Conservation (phyloP, 257 asterid species). For the Coffea canephora region DNA sequence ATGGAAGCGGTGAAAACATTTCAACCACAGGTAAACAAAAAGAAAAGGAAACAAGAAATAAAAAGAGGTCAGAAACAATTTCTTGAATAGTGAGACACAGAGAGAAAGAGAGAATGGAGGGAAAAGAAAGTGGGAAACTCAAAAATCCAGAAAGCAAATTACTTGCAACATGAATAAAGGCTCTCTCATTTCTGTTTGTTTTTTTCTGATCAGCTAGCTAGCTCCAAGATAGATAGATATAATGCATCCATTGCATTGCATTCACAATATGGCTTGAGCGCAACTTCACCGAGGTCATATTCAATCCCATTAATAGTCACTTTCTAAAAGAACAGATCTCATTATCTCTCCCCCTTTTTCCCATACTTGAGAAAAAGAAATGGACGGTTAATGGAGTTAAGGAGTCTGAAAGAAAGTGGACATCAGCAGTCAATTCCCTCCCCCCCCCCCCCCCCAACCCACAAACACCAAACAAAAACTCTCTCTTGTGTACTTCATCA, state of each 20-base stretch:
- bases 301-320: constrained; percentile 43
- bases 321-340: constrained; percentile 41
- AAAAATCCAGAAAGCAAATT: constrained; percentile 3
- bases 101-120: too few relatives aligned
- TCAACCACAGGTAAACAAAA: constrained; percentile 16
- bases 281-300: constrained; percentile 32
- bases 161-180: constrained; percentile 9
- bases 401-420: constrained; percentile 36
- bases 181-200: constrained; percentile 13
- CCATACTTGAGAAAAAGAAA: constrained; percentile 51
- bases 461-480: too few relatives aligned
- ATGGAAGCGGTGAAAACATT: constrained; percentile 21
- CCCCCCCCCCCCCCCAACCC: not conserved
- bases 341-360: constrained; percentile 47
- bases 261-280: constrained; percentile 28
- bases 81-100: not conserved
- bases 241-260: not conserved
- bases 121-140: not conserved
- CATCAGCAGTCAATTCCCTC: constrained; percentile 18
- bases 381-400: constrained; percentile 28
- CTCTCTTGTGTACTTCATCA: constrained; percentile 22
- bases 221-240: not conserved
- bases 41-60: not conserved
- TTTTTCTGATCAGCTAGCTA: constrained; percentile 4
- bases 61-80: not conserved